Evolutionary conservation across 163 green algal species (phyloP).

Genomic region (Scenedesmus sp.): DNA sequence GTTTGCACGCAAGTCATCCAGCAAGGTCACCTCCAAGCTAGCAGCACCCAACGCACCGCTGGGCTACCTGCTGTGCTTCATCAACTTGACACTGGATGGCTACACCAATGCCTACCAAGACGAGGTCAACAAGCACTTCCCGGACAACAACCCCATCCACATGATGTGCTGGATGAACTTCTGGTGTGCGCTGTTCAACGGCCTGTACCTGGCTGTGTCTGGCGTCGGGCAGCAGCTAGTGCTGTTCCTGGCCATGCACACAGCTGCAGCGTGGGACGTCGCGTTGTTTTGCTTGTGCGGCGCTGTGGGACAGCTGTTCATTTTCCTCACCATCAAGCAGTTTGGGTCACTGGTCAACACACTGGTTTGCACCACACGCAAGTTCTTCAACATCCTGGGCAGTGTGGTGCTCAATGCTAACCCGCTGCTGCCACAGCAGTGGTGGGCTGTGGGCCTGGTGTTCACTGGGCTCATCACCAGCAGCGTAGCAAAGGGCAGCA

Average conservation of each 20-base stretch:
- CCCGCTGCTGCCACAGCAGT: slow-evolving; percentile 91
- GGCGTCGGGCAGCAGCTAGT: slow-evolving; percentile 68
- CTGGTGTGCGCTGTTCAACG: slow-evolving; percentile 89
- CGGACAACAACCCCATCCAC: slow-evolving; percentile 80
- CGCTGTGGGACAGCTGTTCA: slow-evolving; percentile 97
- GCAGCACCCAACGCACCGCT: slow-evolving; percentile 88
- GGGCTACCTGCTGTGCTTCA: slow-evolving; percentile 92
- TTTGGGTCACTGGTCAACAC: slow-evolving; percentile 96
- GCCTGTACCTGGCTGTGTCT: slow-evolving; percentile 65
- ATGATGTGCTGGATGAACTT: slow-evolving; percentile 99
- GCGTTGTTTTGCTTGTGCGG: slow-evolving; percentile 97
- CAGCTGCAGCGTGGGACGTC: slow-evolving; percentile 84
- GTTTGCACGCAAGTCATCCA: slow-evolving; percentile 76
- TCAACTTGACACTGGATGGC: slow-evolving; percentile 92
- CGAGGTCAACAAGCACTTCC: slow-evolving; percentile 87
- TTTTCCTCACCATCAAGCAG: slow-evolving; percentile 96
- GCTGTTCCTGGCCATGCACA: slow-evolving; percentile 85
- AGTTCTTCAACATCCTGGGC: slow-evolving; percentile 99
- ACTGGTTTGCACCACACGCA: slow-evolving; percentile 97
- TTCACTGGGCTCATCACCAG: slow-evolving; percentile 83
- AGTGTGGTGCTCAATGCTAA: slow-evolving; percentile 87
- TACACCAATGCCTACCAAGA: slow-evolving; percentile 95
- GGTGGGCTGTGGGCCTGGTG: slow-evolving; percentile 94
- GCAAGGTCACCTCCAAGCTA: slow-evolving; percentile 78
- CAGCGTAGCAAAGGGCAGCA: slow-evolving; percentile 39